These are phyloP conservation scores for Lippia alba DNA, from an alignment of 305 asterid genomes.

Conservation along the genomic window DNA sequence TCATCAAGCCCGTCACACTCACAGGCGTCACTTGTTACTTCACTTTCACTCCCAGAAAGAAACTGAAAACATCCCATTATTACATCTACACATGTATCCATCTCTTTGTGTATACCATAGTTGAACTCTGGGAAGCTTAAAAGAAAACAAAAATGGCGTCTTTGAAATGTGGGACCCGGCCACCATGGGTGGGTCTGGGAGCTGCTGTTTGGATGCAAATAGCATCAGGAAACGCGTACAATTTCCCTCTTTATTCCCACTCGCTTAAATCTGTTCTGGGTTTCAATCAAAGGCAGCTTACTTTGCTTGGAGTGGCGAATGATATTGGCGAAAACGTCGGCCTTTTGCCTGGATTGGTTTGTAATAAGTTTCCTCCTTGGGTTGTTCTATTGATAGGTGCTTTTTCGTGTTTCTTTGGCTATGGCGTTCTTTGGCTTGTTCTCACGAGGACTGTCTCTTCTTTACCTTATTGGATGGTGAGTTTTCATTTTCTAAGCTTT, in stretches of 20 bases:
- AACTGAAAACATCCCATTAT: background rate
- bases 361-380: slow-evolving; percentile 75
- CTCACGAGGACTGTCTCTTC: slow-evolving; percentile 43
- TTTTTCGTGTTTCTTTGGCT: slow-evolving; percentile 61
- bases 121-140: slow-evolving; percentile 2
- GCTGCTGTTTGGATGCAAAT: slow-evolving; percentile 73
- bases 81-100: background rate
- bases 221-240: slow-evolving; percentile 70
- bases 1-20: background rate
- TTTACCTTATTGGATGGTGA: slow-evolving; percentile 73
- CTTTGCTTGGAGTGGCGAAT: slow-evolving; percentile 73
- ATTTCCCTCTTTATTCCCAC: slow-evolving; percentile 73
- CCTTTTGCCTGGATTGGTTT: slow-evolving; percentile 54
- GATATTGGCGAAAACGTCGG: slow-evolving; percentile 80
- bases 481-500: background rate
- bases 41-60: background rate
- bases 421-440: slow-evolving; percentile 75
- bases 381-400: slow-evolving; percentile 59
- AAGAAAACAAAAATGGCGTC: slow-evolving; percentile 34
- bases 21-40: background rate
- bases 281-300: slow-evolving; percentile 60
- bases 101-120: slow-evolving; percentile 6
- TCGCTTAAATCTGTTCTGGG: slow-evolving; percentile 73
- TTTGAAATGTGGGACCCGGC: slow-evolving; percentile 62
- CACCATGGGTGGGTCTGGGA: slow-evolving; percentile 83